Evolutionary conservation across 2,329 filamentous ascomycete genomes (phyloP).

Genomic region (Zymoseptoria brevis): DNA sequence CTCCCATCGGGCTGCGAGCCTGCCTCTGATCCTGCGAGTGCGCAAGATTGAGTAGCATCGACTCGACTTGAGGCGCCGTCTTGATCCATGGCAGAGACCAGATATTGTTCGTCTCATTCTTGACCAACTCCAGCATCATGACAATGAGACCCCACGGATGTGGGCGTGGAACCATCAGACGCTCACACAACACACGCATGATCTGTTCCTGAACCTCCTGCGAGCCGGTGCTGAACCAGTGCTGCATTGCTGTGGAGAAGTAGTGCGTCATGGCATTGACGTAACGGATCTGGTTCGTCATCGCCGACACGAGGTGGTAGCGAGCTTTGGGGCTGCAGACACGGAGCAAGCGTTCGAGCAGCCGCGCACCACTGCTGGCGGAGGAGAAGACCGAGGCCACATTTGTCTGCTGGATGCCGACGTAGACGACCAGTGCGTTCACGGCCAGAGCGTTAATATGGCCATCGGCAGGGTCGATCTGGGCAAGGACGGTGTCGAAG

Average conservation of each 20-base stretch:
- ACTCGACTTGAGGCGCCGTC: slow-evolving; percentile 67
- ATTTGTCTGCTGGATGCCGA: slow-evolving; percentile 61
- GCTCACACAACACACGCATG: slow-evolving; percentile 77
- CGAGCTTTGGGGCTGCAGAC: slow-evolving; percentile 68
- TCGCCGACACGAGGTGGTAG: slow-evolving; percentile 75
- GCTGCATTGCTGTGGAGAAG: slow-evolving; percentile 77
- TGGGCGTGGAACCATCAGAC: slow-evolving; percentile 78
- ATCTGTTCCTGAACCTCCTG: slow-evolving; percentile 89
- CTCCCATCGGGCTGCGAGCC: slow-evolving; percentile 8
- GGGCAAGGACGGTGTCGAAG: slow-evolving; percentile 66
- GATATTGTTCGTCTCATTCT: slow-evolving; percentile 85
- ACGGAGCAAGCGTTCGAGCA: slow-evolving; percentile 69
- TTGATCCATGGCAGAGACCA: slow-evolving; percentile 92
- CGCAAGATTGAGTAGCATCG: slow-evolving; percentile 27
- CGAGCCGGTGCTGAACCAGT: slow-evolving; percentile 59
- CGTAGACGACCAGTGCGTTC: slow-evolving; percentile 74
- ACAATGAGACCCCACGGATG: slow-evolving; percentile 94
- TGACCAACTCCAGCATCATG: slow-evolving; percentile 79
- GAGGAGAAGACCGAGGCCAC: slow-evolving; percentile 57
- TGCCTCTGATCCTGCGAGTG: slow-evolving; percentile 18
- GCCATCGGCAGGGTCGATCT: slow-evolving; percentile 50
- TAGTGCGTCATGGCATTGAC: slow-evolving; percentile 87
- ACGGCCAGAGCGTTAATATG: slow-evolving; percentile 49
- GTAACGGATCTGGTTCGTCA: slow-evolving; percentile 86
- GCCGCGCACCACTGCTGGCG: slow-evolving; percentile 58